Percentiles rank a stretch among this genome's conserved stretches.
These are phyloP conservation scores for Dactylellina parvicollis DNA, from an alignment of 2,329 filamentous ascomycete genomes.

Conservation along the genomic window DNA sequence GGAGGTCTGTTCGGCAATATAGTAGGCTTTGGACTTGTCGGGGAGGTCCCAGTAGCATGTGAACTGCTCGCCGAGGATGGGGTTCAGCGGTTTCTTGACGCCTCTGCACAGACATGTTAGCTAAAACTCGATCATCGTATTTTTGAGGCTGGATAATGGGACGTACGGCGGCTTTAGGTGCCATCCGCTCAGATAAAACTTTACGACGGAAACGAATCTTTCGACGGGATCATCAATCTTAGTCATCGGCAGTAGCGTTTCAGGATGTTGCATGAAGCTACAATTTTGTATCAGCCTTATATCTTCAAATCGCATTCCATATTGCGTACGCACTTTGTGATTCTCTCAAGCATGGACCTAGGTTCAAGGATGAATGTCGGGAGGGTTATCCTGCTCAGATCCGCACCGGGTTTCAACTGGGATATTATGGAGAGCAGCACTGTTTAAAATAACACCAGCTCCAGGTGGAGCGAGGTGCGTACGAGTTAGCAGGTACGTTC, in stretches of 20 bases:
- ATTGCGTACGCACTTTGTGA: constrained; percentile 89
- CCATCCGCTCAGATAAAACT: constrained; percentile 98
- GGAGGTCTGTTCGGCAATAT: constrained; percentile 96
- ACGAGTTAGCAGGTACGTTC: background rate
- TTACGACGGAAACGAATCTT: constrained; percentile 93
- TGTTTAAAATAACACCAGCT: constrained; percentile 60
- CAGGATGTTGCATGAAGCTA: constrained; percentile 99
- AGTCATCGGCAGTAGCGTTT: constrained; percentile 89
- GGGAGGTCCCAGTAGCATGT: constrained; percentile 95
- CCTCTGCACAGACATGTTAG: constrained; percentile 69
- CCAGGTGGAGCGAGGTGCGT: background rate
- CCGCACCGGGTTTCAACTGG: constrained; percentile 92
- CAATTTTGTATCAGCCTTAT: constrained; percentile 76
- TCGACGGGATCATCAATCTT: constrained; percentile 86
- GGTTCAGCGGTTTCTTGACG: constrained; percentile 97
- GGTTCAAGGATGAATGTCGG: constrained; percentile 98
- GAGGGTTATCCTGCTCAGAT: constrained; percentile 90
- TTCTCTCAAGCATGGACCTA: constrained; percentile 96
- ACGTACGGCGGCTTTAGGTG: constrained; percentile 95
- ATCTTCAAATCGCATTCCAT: constrained; percentile 96
- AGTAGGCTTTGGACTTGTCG: constrained; percentile 86
- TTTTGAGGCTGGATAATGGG: background rate
- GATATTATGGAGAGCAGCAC: constrained; percentile 98
- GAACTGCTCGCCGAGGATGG: constrained; percentile 92
- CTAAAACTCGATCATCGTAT: background rate